phyloP scores from a whole-genome alignment of 2,329 filamentous ascomycete genomes.

The Alternaria consortialis region DNA sequence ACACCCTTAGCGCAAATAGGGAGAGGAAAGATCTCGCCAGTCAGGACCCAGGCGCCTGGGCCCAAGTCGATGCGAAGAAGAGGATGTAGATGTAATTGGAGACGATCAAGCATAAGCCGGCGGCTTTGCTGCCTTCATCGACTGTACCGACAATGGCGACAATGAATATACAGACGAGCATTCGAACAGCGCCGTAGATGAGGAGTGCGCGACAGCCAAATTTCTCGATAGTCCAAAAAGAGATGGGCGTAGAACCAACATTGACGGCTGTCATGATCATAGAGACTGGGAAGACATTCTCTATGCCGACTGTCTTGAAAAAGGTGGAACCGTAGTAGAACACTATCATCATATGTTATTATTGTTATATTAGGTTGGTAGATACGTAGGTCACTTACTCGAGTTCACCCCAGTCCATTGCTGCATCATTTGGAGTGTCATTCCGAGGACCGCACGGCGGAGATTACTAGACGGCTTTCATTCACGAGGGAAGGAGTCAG shows the following conservation, averaged over 20 bases:
- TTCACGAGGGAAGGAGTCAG: slow-evolving; percentile 68
- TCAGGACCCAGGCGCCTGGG: slow-evolving; percentile 74
- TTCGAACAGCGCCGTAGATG: slow-evolving; percentile 79
- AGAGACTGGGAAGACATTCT: slow-evolving; percentile 81
- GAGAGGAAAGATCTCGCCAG: slow-evolving; percentile 90
- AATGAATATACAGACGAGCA: slow-evolving; percentile 88
- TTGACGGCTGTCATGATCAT: slow-evolving; percentile 90
- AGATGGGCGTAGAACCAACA: slow-evolving; percentile 83
- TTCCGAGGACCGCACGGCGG: slow-evolving; percentile 58
- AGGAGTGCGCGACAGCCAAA: slow-evolving; percentile 83
- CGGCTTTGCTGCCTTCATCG: slow-evolving; percentile 57
- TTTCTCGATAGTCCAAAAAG: slow-evolving; percentile 85
- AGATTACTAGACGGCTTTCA: slow-evolving; percentile 62
- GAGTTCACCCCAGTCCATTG: slow-evolving; percentile 85
- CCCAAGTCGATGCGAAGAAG: slow-evolving; percentile 91
- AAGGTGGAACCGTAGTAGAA: slow-evolving; percentile 75
- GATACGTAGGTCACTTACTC: slow-evolving; percentile 49
- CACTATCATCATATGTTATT: slow-evolving; percentile 20
- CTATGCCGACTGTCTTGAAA: slow-evolving; percentile 79
- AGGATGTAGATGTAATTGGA: slow-evolving; percentile 95
- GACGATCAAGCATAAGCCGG: slow-evolving; percentile 69
- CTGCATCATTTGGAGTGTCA: slow-evolving; percentile 61
- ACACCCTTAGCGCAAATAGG: slow-evolving; percentile 90
- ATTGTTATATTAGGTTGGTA: background rate
- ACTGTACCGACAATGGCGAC: slow-evolving; percentile 72